Evolutionary conservation across 2,329 filamentous ascomycete species (phyloP), one percentile per base, ranked within the genome.

Genomic region (Stachybotrys elegans): DNA sequence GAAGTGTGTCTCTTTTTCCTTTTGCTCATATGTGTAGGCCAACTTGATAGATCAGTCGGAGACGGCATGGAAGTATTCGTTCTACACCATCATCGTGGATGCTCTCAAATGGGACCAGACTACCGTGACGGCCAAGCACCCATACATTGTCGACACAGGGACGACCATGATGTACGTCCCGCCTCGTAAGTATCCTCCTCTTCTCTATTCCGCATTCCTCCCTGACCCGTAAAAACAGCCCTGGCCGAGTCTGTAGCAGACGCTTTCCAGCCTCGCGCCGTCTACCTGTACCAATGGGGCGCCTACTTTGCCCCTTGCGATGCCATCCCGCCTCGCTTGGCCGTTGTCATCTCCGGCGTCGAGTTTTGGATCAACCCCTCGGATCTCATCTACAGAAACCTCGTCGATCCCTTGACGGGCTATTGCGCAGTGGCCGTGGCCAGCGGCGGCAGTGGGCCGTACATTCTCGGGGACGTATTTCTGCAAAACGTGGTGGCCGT

Each of bases 41-140:
- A 70, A 71, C 40, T 58, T 78, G 25, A 63, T 60, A 14, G 55
- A 57, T 5, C 54, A 62, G 17, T 53, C 60, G 3, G 60, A 61
- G 43, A 68, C 70, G 5, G 58, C 68, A 1, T 73, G 61, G 57
- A 57, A 67, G 46, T 71, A 72, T 46, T 76, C 74, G 3, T 78
- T 73, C 55, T 78, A 78, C 51, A 76, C 75, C 16, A 68, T 78
- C 44, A 60, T 76, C 39, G 70, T 71, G 1, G 71, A 75, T 44
- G 74, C 72, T 4, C 61, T 75, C 46, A 57, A 59, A 47, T 76
- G 65, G 54, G 73, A 65, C 20, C 59, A 63, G 32, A 68, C 61
- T 5, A 67, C 59, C 3, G 67, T 71, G 47, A 59, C 53, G 16
- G 66, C 60, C 25, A 71, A 67, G 51, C 71, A 69, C 43, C 71